phyloP scores from a whole-genome alignment of 1,284 basidiomycete species.

The Entoloma clypeatum region DNA sequence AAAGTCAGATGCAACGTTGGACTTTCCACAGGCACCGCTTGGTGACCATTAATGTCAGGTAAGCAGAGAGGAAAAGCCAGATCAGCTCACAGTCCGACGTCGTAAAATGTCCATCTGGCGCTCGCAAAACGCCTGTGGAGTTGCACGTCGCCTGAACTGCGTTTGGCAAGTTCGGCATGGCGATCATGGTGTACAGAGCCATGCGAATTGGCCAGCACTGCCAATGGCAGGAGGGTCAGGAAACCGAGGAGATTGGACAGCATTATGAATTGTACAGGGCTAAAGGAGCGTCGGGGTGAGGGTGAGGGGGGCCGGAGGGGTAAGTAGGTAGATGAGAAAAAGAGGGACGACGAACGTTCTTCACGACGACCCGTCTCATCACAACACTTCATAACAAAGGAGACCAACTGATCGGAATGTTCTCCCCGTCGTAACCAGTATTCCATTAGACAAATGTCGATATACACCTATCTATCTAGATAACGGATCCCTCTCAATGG shows the following conservation, averaged over 20 bases:
- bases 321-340: neutral
- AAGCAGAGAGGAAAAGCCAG: conserved; percentile 1
- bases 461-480: neutral
- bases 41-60: conserved; percentile 2
- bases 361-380: conserved; percentile 1
- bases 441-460: too few relatives aligned
- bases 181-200: conserved; percentile 26
- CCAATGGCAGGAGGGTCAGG: conserved; percentile 30
- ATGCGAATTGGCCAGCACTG: conserved; percentile 29
- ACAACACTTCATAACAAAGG: neutral
- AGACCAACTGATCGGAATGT: neutral
- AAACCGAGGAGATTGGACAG: conserved; percentile 19
- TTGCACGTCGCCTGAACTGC: conserved; percentile 34
- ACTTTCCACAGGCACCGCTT: conserved; percentile 40
- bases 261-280: conserved; percentile 10
- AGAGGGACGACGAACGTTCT: neutral
- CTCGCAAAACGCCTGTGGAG: conserved; percentile 36
- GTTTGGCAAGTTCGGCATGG: conserved; percentile 43
- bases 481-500: conserved; percentile 1
- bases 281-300: conserved; percentile 11
- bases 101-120: conserved; percentile 50
- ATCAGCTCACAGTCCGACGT: conserved; percentile 47
- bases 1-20: conserved; percentile 30
- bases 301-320: conserved; percentile 6
- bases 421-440: too few relatives aligned